These are phyloP conservation scores for Backusella tuberculispora DNA, from an alignment of 192 early-diverging fungal genomes.

Conservation along the genomic window DNA sequence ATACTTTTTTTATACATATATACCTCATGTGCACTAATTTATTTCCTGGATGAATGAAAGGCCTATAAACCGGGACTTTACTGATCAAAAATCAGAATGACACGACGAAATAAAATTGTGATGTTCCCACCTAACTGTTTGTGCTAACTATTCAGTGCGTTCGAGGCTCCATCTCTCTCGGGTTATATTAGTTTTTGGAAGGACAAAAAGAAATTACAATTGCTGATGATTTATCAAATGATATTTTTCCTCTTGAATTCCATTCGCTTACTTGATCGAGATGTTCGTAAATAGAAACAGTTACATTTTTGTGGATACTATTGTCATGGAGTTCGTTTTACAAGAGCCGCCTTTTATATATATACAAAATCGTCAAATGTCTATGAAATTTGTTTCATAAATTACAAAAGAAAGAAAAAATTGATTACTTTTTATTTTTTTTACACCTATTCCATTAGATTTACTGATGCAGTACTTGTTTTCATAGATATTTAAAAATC, in stretches of 20 bases:
- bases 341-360: not conserved
- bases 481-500: not conserved
- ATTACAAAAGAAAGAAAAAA: no score
- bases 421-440: no score
- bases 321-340: not conserved
- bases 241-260: not conserved
- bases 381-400: no score
- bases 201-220: not conserved
- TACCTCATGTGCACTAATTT: not conserved
- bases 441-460: not conserved
- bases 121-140: not conserved
- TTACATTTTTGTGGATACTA: no score
- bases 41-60: not conserved
- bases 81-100: not conserved
- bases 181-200: not conserved
- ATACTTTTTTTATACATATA: not conserved
- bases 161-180: not conserved
- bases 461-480: not conserved
- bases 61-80: not conserved
- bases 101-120: not conserved
- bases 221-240: not conserved
- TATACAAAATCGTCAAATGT: no score
- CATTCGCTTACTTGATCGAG: not conserved
- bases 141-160: not conserved
- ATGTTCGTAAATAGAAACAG: not conserved